Base-by-base conservation (phyloP, 2,329 filamentous ascomycete genomes). In the Aspergillus quadricinctus region DNA sequence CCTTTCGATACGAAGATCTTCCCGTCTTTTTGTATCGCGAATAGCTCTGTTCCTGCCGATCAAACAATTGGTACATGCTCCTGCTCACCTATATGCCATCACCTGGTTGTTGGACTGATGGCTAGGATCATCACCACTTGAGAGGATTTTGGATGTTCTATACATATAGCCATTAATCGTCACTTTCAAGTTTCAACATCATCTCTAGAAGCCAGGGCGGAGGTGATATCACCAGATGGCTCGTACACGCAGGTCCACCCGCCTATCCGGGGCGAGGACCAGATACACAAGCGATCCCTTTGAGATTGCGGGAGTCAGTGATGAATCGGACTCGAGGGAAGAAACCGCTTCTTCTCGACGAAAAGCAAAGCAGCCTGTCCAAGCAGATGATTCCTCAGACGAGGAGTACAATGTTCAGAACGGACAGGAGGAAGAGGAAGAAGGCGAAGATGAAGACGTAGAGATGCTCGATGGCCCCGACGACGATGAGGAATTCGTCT, bases 251-350 rank as follows among this genome's bases (percentile, higher is more conserved):
- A 70, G 72, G 57, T 74, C 73, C 21, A 65, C 59, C 48, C 74
- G 74, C 57, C 56, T 64, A n/a, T 64, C 63, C 49, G 65, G 68
- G 28, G 56, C 65, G n/a, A 66, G 53, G 53, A 65, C 66, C 9
- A 69, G 64, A 41, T 76, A 75, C 55, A 66, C 67, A 21, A 57
- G 68, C 49, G 75, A 77, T 59, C 65, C 69, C 14, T 73, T 76
- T 51, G 65, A 69, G 54, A 57, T 61, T 3, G 66, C 66, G 28
- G 72, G 69, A 3, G 60, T 76, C 3, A 71, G 64, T 41, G 69
- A 68, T 48, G 65, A 64, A 2, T 69, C 67, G 8, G 64, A 64
- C 27, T 43, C 37, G 8, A 25, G 31, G 31, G 50, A 40, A 21
- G 48, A 55, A 21, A 27, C 46, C 8, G 14, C 3, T 27, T 19